Base-by-base conservation (phyloP, 2,329 filamentous ascomycete species). In the Biscogniauxia mediterranea region DNA sequence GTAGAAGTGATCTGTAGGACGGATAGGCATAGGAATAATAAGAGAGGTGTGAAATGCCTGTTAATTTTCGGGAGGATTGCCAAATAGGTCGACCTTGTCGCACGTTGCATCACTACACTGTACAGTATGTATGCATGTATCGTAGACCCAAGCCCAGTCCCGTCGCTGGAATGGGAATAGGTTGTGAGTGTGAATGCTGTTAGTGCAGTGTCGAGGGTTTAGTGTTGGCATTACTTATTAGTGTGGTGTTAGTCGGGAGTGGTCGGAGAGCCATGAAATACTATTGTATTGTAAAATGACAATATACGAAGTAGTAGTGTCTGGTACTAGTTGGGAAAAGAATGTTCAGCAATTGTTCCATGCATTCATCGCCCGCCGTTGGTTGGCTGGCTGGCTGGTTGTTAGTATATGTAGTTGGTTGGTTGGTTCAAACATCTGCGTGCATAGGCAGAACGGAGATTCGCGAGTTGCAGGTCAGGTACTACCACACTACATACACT, bases 291-390 rank as follows among this genome's bases (percentile, higher is more conserved):
- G n/a, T n/a, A n/a, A n/a, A n/a, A n/a, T n/a, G n/a, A n/a, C n/a
- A n/a, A n/a, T n/a, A n/a, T n/a, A n/a, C n/a, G n/a, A n/a, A n/a
- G n/a, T n/a, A n/a, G n/a, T n/a, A n/a, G n/a, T n/a, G n/a, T n/a
- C n/a, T n/a, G n/a, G n/a, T n/a, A n/a, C n/a, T n/a, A n/a, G n/a
- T n/a, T 32, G 28, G 28, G 28, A 32, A 32, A 32, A 32, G 50
- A 52, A 52, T 23, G 50, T 52, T 52, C 50, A 52, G 11, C 19
- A 11, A 52, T 52, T 52, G 50, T 52, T 52, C 50, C 50, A 52
- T 52, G 50, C 50, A 52, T 52, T 19, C 13, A 23, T 25, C 19
- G 23, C 50, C 50, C 19, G 19, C 19, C 3, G 50, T 25, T 52
- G 50, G 50, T 52, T 21, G 50, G 50, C 3, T n/a, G 38, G 15